These are phyloP conservation scores for Torrubiellomyces zombiae DNA, from an alignment of 2,329 filamentous ascomycete species.

Conservation along the genomic window DNA sequence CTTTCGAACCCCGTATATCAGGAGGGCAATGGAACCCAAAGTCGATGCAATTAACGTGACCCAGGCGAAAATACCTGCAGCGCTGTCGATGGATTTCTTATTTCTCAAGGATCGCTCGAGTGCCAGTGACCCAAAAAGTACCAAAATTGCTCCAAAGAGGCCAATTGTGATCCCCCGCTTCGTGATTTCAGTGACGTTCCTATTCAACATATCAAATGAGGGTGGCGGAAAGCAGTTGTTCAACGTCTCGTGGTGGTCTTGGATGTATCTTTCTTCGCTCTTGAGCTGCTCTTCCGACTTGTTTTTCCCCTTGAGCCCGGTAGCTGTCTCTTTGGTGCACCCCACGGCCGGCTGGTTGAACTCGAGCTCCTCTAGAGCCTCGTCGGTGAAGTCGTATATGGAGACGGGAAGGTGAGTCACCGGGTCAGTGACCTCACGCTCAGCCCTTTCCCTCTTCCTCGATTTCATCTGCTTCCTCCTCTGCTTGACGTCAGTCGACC, in stretches of 20 bases:
- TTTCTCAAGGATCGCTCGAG: constrained; percentile 7
- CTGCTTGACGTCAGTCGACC: constrained; percentile 24
- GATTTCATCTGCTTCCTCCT: constrained; percentile 32
- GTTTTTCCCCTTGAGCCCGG: constrained; percentile 18
- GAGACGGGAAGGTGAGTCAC: constrained; percentile 53
- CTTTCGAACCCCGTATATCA: constrained; percentile 30
- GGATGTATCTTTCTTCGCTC: constrained; percentile 17
- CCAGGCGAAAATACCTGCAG: constrained; percentile 11
- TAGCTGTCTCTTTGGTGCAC: constrained; percentile 18
- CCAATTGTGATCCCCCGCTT: constrained; percentile 19
- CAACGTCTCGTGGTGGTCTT: constrained; percentile 24
- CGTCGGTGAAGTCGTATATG: constrained; percentile 51
- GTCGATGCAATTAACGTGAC: constrained; percentile 1
- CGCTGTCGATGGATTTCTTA: constrained; percentile 3
- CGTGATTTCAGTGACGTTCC: constrained; percentile 15
- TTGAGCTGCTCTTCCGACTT: constrained; percentile 23
- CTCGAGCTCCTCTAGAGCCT: constrained; percentile 30
- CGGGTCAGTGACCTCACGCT: constrained; percentile 53
- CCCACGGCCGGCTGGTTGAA: constrained; percentile 17
- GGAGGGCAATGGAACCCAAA: constrained; percentile 12
- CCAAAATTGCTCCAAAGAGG: constrained; percentile 17
- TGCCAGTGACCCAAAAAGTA: constrained; percentile 12
- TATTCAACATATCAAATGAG: constrained; percentile 24
- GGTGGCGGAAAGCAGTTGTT: constrained; percentile 29
- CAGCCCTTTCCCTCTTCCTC: constrained; percentile 24